Conservation (phyloP, 176 grass and related monocot genomes). For the Puya raimondii region DNA sequence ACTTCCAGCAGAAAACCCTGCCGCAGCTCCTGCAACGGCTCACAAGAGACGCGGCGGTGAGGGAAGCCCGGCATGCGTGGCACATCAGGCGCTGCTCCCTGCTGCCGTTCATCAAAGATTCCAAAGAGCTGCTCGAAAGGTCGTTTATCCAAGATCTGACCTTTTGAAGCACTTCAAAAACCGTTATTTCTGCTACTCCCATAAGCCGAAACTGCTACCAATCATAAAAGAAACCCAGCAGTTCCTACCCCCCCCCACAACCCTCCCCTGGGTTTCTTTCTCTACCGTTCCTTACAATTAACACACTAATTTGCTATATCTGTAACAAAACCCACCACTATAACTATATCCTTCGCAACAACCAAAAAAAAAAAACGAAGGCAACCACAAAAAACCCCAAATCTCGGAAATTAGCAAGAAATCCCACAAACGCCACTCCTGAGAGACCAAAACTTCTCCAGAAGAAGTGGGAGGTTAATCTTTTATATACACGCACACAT, state of each 20-base stretch:
- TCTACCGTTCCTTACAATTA: neutral
- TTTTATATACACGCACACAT: constrained; percentile 7
- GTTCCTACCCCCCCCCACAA: neutral
- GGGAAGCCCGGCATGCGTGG: constrained; percentile 21
- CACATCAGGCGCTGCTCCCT: constrained; percentile 20
- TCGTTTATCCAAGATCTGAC: constrained; percentile 39
- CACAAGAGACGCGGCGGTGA: neutral
- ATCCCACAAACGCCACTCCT: constrained; percentile 12
- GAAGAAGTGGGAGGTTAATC: constrained; percentile 5
- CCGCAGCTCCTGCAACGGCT: constrained; percentile 12
- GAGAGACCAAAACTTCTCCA: constrained; percentile 30
- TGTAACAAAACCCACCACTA: neutral
- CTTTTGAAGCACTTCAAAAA: constrained; percentile 48
- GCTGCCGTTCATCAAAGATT: constrained; percentile 21
- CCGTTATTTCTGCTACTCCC: constrained; percentile 49
- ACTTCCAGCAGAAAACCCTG: constrained; percentile 14
- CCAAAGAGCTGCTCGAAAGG: constrained; percentile 21
- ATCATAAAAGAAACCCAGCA: constrained; percentile 16
- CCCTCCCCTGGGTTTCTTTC: neutral
- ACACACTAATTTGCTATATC: neutral
- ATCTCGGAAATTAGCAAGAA: neutral
- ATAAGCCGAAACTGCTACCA: constrained; percentile 36
- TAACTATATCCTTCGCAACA: neutral
- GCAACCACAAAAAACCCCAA: neutral
- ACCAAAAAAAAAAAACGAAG: neutral